Evolutionary conservation across 768 basidiomycete species (phyloP).

Genomic region (Coprinopsis strossmayeri): DNA sequence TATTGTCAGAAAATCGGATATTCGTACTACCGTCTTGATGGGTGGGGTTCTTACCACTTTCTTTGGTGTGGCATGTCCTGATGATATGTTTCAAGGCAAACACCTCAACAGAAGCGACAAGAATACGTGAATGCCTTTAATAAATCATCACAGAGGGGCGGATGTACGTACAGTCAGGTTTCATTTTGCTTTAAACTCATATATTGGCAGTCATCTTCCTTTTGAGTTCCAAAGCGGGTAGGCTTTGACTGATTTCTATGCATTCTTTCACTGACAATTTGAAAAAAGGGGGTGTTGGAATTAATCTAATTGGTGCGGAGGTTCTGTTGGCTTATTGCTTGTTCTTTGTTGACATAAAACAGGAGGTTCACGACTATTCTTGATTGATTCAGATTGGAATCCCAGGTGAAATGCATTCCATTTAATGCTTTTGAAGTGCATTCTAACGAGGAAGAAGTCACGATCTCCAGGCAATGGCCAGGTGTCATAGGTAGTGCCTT

Average conservation of each 20-base stretch:
- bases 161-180: no score
- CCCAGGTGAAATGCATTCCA: slow-evolving; percentile 50
- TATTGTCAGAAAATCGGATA: slow-evolving; percentile 75
- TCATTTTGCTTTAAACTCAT: no score
- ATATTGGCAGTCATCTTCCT: slow-evolving; percentile 95
- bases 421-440: neutral
- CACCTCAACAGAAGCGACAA: slow-evolving; percentile 70
- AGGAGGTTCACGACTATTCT: slow-evolving; percentile 77
- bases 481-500: slow-evolving; percentile 74
- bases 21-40: slow-evolving; percentile 81
- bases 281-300: slow-evolving; percentile 73
- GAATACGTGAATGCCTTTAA: slow-evolving; percentile 90
- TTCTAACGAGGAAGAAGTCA: slow-evolving; percentile 38
- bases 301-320: slow-evolving; percentile 75
- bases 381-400: slow-evolving; percentile 93
- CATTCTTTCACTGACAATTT: neutral
- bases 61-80: no score
- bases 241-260: slow-evolving; percentile 2
- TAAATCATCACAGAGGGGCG: slow-evolving; percentile 57
- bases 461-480: slow-evolving; percentile 95
- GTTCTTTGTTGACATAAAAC: slow-evolving; percentile 1
- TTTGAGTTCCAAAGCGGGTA: slow-evolving; percentile 83
- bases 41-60: slow-evolving; percentile 46
- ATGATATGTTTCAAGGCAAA: slow-evolving; percentile 64
- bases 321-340: neutral